Percentiles rank a stretch among this genome's conserved stretches.
These are phyloP conservation scores for Saccharomycopsis sp. DNA, from an alignment of 805 yeast species.

Conservation along the genomic window DNA sequence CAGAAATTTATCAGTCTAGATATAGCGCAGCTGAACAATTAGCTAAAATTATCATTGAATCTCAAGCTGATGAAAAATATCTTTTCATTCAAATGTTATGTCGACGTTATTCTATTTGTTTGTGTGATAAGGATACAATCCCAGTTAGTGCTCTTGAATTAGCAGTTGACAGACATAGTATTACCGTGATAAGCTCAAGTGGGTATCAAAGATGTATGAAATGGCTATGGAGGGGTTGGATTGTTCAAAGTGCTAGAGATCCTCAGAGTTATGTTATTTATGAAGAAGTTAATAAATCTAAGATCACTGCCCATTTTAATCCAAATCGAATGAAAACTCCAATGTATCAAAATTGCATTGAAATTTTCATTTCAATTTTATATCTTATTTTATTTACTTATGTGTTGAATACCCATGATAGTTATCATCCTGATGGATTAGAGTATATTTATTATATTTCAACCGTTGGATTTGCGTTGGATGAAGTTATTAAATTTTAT, in stretches of 20 bases:
- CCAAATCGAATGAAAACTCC: conserved; percentile 84
- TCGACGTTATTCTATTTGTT: conserved; percentile 60
- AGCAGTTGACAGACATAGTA: conserved; percentile 79
- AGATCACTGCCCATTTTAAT: conserved; percentile 57
- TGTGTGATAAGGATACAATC: conserved; percentile 50
- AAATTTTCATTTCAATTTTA: conserved; percentile 56
- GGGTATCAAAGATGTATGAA: conserved; percentile 82
- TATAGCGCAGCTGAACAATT: conserved; percentile 65
- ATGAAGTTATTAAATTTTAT: conserved; percentile 63
- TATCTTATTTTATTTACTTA: conserved; percentile 56
- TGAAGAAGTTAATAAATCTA: conserved; percentile 47
- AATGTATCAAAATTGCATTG: conserved; percentile 66
- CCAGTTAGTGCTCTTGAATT: conserved; percentile 72
- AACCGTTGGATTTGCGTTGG: conserved; percentile 58
- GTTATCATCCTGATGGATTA: conserved; percentile 31
- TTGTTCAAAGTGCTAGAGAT: conserved; percentile 62
- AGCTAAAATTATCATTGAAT: conserved; percentile 63
- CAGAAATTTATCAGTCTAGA: conserved; percentile 51
- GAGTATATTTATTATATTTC: conserved; percentile 57
- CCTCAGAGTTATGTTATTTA: conserved; percentile 63
- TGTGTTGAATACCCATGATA: conserved; percentile 30
- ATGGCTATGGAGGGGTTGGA: conserved; percentile 94
- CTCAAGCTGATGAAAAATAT: conserved; percentile 46
- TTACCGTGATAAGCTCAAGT: conserved; percentile 64
- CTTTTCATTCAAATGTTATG: conserved; percentile 69